These are phyloP conservation scores for Rhynchosporium graminicola DNA, from an alignment of 2,329 filamentous ascomycete species.

Conservation along the genomic window DNA sequence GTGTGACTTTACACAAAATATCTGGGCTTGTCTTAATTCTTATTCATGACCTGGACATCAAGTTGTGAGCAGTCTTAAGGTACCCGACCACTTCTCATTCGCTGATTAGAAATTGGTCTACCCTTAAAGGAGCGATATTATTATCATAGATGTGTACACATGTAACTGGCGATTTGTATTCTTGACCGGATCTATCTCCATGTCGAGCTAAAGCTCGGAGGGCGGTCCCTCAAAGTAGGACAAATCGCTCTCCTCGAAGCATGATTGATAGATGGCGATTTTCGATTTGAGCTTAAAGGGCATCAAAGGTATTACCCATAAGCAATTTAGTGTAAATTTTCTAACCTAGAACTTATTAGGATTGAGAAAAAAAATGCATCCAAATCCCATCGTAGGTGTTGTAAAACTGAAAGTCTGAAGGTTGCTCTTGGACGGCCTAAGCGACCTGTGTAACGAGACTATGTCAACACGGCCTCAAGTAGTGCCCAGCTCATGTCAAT, in stretches of 20 bases:
- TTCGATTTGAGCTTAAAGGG: neutral
- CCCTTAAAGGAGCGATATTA: conserved; percentile 12
- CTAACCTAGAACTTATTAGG: no score
- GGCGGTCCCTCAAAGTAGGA: conserved; percentile 19
- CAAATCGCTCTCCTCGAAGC: conserved; percentile 10
- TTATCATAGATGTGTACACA: conserved; percentile 22
- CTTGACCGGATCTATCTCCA: conserved; percentile 10
- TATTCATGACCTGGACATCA: no score
- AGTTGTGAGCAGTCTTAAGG: no score
- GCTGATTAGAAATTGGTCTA: conserved; percentile 18
- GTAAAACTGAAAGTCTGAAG: conserved; percentile 1
- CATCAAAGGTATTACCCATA: neutral
- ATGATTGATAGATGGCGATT: conserved; percentile 8
- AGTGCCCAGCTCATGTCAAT: neutral
- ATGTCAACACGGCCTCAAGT: conserved; percentile 1
- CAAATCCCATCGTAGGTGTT: neutral
- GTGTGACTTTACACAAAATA: no score
- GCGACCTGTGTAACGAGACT: conserved; percentile 1
- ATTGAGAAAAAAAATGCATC: neutral
- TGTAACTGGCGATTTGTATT: conserved; percentile 11
- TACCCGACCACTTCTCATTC: neutral
- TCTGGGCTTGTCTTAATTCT: no score
- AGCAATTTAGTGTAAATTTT: no score
- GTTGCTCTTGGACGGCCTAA: neutral
- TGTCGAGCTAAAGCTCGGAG: conserved; percentile 15